Evolutionary conservation across 768 basidiomycete species (phyloP), one percentile per base, ranked within the genome.

Genomic region (Tricholoma terreum): DNA sequence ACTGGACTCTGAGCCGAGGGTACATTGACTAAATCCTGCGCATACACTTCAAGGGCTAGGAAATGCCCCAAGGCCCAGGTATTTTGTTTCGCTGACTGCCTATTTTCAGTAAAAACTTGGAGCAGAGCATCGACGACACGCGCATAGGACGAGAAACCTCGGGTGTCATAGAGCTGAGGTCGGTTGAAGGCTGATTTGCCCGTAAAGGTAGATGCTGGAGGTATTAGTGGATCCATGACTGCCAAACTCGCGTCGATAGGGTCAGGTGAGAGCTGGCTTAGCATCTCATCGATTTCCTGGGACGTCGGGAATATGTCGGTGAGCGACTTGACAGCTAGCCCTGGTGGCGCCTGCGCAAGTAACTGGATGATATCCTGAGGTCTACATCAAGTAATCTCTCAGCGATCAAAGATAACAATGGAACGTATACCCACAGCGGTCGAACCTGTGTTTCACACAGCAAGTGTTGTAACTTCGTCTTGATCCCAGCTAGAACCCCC

Each of bases 1-100:
- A 86, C 70, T 0, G 81, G 74, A 65, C 77, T 83, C 11, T 64
- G 67, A 3, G 71, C 74, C 5, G 76, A 74, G 9, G 83, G 84
- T 1, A 88, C 72, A 24, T 79, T 75, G 22, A 83, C 69, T 17
- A 80, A 73, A 65, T 94, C 91, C 31, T 80, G 74, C 1, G 85
- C 85, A 57, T 86, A 86, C 5, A 85, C 67, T 1, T 77, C 75
- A 21, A 93, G 75, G 0, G 82, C 78, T 8, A 90, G 70, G 54
- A 93, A 74, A 66, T 93, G 89, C 8, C 83, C 81, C 4, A 98
- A 67, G 0, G 82, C 79, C 86, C 88, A 89, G 0, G 84, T 62
- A 52, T 89, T 80, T 14, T 73, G 71, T 50, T 77, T 81, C 3
- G 87, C 84, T 1, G 80, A 60, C n/a, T 80, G 74, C 35, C 91